phyloP scores from a whole-genome alignment of 768 basidiomycete species.

The Pisolithus marmoratus region DNA sequence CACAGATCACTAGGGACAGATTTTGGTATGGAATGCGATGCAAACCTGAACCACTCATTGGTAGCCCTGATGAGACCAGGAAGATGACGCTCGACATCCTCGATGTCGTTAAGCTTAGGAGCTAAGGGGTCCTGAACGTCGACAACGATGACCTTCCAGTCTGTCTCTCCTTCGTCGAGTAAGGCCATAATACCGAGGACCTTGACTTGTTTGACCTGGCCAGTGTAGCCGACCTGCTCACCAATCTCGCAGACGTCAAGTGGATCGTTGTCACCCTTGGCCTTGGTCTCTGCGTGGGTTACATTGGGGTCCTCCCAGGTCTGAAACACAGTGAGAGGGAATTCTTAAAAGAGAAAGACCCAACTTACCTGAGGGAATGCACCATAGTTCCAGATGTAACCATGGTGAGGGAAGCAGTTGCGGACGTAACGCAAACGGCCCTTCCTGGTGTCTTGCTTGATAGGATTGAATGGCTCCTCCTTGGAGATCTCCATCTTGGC shows the following conservation, averaged over 20 bases:
- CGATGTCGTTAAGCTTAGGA: constrained; percentile 94
- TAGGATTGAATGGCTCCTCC: constrained; percentile 98
- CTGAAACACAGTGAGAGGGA: constrained; percentile 33
- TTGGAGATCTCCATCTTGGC: constrained; percentile 99
- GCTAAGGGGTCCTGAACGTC: constrained; percentile 95
- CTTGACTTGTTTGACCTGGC: constrained; percentile 99
- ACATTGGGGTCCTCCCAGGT: constrained; percentile 96
- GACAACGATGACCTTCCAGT: constrained; percentile 99
- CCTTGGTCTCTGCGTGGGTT: constrained; percentile 94
- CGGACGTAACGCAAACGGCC: constrained; percentile 94
- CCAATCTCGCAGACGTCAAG: constrained; percentile 99
- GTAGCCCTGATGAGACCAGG: constrained; percentile 95
- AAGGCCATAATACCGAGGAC: constrained; percentile 99
- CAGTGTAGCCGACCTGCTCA: constrained; percentile 94
- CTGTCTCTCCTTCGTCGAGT: constrained; percentile 98
- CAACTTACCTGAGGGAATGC: constrained; percentile 88
- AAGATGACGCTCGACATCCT: constrained; percentile 97
- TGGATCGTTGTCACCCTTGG: constrained; percentile 98
- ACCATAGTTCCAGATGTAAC: constrained; percentile 99
- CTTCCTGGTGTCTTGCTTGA: constrained; percentile 99
- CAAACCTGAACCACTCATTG: constrained; percentile 97
- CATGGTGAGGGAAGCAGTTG: constrained; percentile 99
- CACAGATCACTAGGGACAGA: constrained; percentile 2
- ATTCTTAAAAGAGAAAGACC: background rate
- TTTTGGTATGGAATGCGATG: background rate